phyloP scores from a whole-genome alignment of 106 monocot species.

The Acanthochlamys bracteata region DNA sequence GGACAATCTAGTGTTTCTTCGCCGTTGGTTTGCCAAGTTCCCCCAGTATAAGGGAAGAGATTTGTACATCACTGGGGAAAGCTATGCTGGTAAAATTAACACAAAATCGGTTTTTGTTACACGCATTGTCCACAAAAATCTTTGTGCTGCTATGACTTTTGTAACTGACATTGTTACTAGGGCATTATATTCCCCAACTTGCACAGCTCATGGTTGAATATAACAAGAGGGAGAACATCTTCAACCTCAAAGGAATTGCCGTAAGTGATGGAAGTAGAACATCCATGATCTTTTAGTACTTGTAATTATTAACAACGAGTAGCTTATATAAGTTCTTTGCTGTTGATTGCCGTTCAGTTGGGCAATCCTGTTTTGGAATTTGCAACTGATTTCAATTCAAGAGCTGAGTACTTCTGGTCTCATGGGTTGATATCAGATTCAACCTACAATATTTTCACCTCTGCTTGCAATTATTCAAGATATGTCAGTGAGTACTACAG shows the following conservation, averaged over 20 bases:
- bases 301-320: neutral
- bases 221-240: conserved; percentile 53
- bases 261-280: conserved; percentile 21
- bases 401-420: conserved; percentile 95
- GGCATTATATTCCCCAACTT: conserved; percentile 77
- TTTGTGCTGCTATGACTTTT: neutral
- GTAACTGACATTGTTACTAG: neutral
- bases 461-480: conserved; percentile 86
- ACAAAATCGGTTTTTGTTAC: neutral
- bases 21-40: conserved; percentile 9
- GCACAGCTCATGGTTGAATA: conserved; percentile 74
- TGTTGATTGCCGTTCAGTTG: conserved; percentile 28
- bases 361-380: conserved; percentile 94
- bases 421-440: conserved; percentile 95
- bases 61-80: conserved; percentile 8
- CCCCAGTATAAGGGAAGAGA: conserved; percentile 11
- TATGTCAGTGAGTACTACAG: conserved; percentile 91
- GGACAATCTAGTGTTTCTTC: conserved; percentile 19
- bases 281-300: conserved; percentile 3
- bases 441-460: conserved; percentile 67
- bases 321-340: neutral
- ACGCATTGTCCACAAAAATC: neutral
- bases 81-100: conserved; percentile 8
- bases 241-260: conserved; percentile 91
- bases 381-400: conserved; percentile 92